A percentile compares a stretch with the other conserved stretches of the same genome.
These are phyloP conservation scores for Apiotrichum montevideense DNA, from an alignment of 1,284 basidiomycete genomes.

Conservation along the genomic window DNA sequence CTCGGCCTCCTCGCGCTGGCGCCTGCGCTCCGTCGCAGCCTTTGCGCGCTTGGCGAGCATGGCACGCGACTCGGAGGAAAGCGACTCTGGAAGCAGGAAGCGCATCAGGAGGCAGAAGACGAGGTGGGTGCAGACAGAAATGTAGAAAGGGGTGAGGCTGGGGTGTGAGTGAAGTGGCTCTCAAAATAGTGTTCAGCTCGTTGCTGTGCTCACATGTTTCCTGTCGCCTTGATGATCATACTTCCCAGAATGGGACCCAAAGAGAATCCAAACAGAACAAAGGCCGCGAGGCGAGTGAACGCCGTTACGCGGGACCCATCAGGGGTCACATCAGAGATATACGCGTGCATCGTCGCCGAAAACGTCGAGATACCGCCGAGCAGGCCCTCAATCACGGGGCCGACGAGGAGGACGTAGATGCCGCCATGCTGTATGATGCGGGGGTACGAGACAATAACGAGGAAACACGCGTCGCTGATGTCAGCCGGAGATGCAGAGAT, in stretches of 20 bases:
- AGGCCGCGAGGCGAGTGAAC: slow-evolving; percentile 64
- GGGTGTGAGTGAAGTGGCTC: slow-evolving; percentile 1
- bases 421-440: slow-evolving; percentile 56
- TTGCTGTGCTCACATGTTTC: slow-evolving; percentile 46
- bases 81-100: slow-evolving; percentile 68
- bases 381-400: slow-evolving; percentile 72
- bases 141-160: slow-evolving; percentile 67
- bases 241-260: slow-evolving; percentile 67
- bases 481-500: neutral
- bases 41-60: slow-evolving; percentile 32
- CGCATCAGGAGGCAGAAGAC: slow-evolving; percentile 54
- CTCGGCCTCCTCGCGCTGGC: slow-evolving; percentile 23
- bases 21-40: slow-evolving; percentile 39
- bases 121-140: slow-evolving; percentile 48
- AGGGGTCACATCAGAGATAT: slow-evolving; percentile 74
- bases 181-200: no score
- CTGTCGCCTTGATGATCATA: slow-evolving; percentile 59
- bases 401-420: slow-evolving; percentile 67
- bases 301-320: slow-evolving; percentile 71
- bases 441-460: slow-evolving; percentile 66
- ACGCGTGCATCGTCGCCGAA: slow-evolving; percentile 71
- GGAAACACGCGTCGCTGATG: slow-evolving; percentile 66
- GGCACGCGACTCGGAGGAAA: slow-evolving; percentile 46
- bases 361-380: slow-evolving; percentile 81
- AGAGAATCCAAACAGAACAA: slow-evolving; percentile 58